These are phyloP conservation scores for Calvatia gigantea DNA, from an alignment of 768 basidiomycete species.

Conservation along the genomic window DNA sequence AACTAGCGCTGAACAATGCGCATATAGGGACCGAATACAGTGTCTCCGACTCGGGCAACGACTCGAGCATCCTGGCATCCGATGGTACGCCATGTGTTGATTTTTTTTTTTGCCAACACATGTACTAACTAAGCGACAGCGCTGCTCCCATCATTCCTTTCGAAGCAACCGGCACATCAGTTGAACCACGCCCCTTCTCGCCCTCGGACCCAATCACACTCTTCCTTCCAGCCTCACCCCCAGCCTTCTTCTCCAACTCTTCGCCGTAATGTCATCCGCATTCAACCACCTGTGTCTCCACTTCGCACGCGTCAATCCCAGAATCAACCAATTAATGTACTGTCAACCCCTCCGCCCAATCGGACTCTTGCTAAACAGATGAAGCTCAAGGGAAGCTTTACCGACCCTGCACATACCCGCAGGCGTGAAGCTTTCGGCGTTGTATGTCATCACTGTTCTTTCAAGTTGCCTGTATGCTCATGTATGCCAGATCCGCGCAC, in stretches of 20 bases:
- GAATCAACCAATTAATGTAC: conserved; percentile 32
- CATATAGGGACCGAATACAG: conserved; percentile 52
- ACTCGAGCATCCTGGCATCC: conserved; percentile 40
- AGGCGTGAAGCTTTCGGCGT: conserved; percentile 40
- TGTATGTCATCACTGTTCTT: conserved; percentile 25
- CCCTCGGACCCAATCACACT: conserved; percentile 58
- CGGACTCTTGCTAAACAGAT: conserved; percentile 49
- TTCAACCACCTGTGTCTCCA: conserved; percentile 28
- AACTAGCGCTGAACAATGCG: conserved; percentile 29
- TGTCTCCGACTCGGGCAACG: conserved; percentile 45
- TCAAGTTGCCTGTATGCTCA: conserved; percentile 17
- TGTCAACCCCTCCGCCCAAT: conserved; percentile 70
- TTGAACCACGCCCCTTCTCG: conserved; percentile 23
- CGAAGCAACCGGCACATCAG: conserved; percentile 17
- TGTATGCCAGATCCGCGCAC: conserved; percentile 28
- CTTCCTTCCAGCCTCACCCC: conserved; percentile 29
- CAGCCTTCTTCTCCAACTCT: conserved; percentile 35
- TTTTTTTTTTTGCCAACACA: background rate
- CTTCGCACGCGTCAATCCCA: conserved; percentile 29
- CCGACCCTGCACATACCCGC: conserved; percentile 61
- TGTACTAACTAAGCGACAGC: conserved; percentile 30
- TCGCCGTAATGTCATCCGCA: conserved; percentile 23
- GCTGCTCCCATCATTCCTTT: conserved; percentile 57
- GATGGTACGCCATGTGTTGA: conserved; percentile 35
- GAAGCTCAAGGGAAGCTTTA: conserved; percentile 66